A percentile compares a stretch with the other conserved stretches of the same genome.
phyloP scores from a whole-genome alignment of 768 basidiomycete genomes.

The Rhodocollybia butyracea region DNA sequence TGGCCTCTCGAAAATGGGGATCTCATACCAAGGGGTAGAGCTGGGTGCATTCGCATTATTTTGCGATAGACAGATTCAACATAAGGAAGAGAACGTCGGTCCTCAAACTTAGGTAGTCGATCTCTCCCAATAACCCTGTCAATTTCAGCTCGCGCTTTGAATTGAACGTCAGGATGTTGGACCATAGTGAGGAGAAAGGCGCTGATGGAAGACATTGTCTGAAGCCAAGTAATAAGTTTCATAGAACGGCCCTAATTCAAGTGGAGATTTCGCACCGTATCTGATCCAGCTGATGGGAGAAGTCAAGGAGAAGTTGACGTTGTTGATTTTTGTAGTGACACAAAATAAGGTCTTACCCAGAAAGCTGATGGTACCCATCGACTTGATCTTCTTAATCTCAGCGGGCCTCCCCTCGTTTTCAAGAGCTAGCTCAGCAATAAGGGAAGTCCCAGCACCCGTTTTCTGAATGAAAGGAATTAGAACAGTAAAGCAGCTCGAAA shows the following conservation, averaged over 20 bases:
- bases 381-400: not conserved
- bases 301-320: not conserved
- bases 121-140: not conserved
- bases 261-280: not conserved
- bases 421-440: too few species aligned
- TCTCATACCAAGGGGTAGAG: not conserved
- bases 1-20: too few species aligned
- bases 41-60: not conserved
- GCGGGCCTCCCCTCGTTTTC: too few species aligned
- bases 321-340: not conserved
- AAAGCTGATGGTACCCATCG: not conserved
- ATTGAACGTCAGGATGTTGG: too few species aligned
- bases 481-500: not conserved
- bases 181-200: slow-evolving; percentile 4
- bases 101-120: not conserved
- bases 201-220: slow-evolving; percentile 18
- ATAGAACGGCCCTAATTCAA: too few species aligned
- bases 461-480: not conserved
- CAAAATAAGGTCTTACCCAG: not conserved
- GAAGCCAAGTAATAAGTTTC: too few species aligned
- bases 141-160: not conserved
- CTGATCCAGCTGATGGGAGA: not conserved
- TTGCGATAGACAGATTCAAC: not conserved
- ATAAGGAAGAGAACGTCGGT: not conserved
- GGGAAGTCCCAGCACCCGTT: too few species aligned